These are phyloP conservation scores for Musa acuminata DNA, from an alignment of 176 grass and related monocot species.

Conservation along the genomic window DNA sequence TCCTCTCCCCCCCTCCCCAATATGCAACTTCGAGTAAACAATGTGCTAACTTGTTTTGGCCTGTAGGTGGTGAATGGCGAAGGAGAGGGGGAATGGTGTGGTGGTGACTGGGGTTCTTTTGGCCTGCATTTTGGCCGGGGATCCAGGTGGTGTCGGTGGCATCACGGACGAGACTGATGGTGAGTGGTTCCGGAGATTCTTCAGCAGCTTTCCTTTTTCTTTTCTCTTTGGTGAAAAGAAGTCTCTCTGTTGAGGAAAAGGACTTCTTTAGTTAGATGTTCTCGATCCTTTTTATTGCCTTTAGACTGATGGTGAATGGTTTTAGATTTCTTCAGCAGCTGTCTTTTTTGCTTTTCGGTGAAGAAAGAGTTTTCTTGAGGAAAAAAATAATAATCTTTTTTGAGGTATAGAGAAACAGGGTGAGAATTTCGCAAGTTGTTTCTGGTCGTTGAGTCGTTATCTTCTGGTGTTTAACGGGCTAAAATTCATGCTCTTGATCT, in stretches of 20 bases:
- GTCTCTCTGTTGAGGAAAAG: no score
- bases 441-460: no score
- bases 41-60: background rate
- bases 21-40: background rate
- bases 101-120: constrained; percentile 13
- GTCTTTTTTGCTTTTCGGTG: background rate
- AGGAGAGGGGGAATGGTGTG: constrained; percentile 13
- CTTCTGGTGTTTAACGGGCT: no score
- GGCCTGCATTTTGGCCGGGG: constrained; percentile 27
- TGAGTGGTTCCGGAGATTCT: constrained; percentile 7
- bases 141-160: constrained; percentile 20
- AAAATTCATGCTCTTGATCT: background rate
- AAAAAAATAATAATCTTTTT: background rate
- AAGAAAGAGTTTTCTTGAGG: background rate
- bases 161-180: constrained; percentile 30
- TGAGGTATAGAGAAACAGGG: background rate
- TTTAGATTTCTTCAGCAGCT: background rate
- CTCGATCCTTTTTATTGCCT: background rate
- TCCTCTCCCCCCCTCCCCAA: background rate
- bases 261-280: background rate
- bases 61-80: constrained; percentile 4
- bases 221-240: no score
- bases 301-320: background rate
- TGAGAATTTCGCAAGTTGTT: no score
- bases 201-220: no score